Evolutionary conservation across 495 filamentous ascomycete genomes (phyloP).

Genomic region (Talaromyces adpressus): DNA sequence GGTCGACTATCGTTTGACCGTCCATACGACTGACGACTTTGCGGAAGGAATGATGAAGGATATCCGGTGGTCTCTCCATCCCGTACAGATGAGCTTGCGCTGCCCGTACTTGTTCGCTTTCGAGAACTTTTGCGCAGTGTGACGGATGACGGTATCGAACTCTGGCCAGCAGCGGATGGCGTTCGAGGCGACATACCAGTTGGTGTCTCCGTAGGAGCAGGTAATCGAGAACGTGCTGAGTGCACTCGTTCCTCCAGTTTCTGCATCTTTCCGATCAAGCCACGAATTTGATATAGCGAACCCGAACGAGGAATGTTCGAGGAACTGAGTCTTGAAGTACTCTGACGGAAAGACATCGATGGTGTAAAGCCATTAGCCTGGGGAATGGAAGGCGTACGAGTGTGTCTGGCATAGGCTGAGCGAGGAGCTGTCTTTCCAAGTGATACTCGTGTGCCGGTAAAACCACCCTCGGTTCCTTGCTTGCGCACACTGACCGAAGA

Average conservation of each 20-base stretch:
- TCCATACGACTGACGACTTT: slow-evolving; percentile 46
- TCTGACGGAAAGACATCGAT: slow-evolving; percentile 31
- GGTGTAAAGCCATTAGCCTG: slow-evolving; percentile 35
- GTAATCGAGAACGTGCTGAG: slow-evolving; percentile 86
- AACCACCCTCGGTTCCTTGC: slow-evolving; percentile 13
- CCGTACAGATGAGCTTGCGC: slow-evolving; percentile 46
- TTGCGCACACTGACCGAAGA: slow-evolving; percentile 37
- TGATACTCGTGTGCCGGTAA: slow-evolving; percentile 29
- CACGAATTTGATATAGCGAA: slow-evolving; percentile 87
- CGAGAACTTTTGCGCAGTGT: slow-evolving; percentile 69
- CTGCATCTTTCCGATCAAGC: slow-evolving; percentile 93
- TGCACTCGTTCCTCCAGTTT: slow-evolving; percentile 88
- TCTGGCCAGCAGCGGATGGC: slow-evolving; percentile 43
- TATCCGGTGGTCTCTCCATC: slow-evolving; percentile 35
- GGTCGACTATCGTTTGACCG: slow-evolving; percentile 39
- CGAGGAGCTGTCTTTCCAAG: slow-evolving; percentile 27
- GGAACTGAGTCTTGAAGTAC: slow-evolving; percentile 25
- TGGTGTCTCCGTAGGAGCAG: slow-evolving; percentile 69
- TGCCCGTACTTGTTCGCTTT: slow-evolving; percentile 57
- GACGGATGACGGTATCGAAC: slow-evolving; percentile 62
- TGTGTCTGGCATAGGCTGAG: slow-evolving; percentile 30
- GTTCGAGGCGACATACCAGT: slow-evolving; percentile 71
- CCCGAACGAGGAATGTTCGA: slow-evolving; percentile 63
- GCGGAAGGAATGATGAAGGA: slow-evolving; percentile 37
- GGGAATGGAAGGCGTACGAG: slow-evolving; percentile 46